These are phyloP conservation scores for Durotheca rogersii DNA, from an alignment of 495 filamentous ascomycete species.

Conservation along the genomic window DNA sequence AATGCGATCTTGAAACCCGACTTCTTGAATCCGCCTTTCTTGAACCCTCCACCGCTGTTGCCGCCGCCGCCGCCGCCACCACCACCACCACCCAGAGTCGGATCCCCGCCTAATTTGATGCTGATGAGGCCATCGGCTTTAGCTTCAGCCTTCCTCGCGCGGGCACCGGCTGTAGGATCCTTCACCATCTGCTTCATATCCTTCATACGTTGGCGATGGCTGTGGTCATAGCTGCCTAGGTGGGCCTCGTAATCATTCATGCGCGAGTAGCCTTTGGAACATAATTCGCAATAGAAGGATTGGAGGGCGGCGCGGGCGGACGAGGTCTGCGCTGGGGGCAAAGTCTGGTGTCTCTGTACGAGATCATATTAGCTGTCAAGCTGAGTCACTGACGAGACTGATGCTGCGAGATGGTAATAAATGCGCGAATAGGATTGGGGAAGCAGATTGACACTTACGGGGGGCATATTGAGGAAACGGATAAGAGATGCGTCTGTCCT, in stretches of 20 bases:
- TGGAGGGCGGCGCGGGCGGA: slow-evolving; percentile 85
- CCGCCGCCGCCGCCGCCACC: slow-evolving; percentile 29
- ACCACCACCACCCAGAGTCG: slow-evolving; percentile 19
- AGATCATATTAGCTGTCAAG: neutral
- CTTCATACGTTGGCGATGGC: slow-evolving; percentile 65
- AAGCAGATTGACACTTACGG: slow-evolving; percentile 9
- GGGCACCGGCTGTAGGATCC: slow-evolving; percentile 56
- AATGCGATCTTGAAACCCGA: slow-evolving; percentile 56
- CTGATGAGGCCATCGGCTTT: slow-evolving; percentile 65
- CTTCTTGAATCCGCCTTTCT: slow-evolving; percentile 59
- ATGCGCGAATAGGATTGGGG: neutral
- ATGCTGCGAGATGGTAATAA: slow-evolving; percentile 17
- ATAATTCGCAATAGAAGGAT: slow-evolving; percentile 81
- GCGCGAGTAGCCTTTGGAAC: slow-evolving; percentile 67
- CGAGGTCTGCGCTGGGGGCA: slow-evolving; percentile 67
- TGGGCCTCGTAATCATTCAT: slow-evolving; percentile 72
- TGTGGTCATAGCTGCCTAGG: slow-evolving; percentile 69
- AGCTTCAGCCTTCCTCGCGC: slow-evolving; percentile 69
- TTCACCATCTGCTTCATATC: slow-evolving; percentile 67
- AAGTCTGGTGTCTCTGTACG: slow-evolving; percentile 49
- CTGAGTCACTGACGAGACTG: slow-evolving; percentile 34
- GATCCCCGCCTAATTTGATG: slow-evolving; percentile 54
- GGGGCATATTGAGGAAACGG: slow-evolving; percentile 39
- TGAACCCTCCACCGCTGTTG: slow-evolving; percentile 47
- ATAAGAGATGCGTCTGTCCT: neutral